phyloP scores from a whole-genome alignment of 1,284 basidiomycete genomes.

The Cutaneotrichosporon mucoides region DNA sequence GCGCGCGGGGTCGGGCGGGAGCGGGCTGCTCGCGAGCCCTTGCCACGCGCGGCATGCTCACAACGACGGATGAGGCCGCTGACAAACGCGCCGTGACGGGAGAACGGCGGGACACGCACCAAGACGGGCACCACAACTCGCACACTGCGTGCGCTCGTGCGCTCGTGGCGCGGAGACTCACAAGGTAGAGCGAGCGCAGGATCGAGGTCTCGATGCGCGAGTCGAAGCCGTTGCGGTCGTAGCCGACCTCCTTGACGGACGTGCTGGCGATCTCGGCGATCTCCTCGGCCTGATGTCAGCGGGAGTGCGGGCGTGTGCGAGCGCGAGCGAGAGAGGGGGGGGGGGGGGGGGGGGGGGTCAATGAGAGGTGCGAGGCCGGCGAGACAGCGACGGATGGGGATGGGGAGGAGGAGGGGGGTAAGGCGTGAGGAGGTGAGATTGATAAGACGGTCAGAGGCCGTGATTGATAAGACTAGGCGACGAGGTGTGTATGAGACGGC shows the following conservation, averaged over 20 bases:
- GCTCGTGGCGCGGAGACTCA: conserved; percentile 50
- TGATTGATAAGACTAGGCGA: too few species aligned
- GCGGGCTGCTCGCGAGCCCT: too few species aligned
- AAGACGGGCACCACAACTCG: not conserved
- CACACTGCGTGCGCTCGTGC: not conserved
- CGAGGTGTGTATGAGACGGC: too few species aligned
- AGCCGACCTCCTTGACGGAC: conserved; percentile 57
- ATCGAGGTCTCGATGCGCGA: conserved; percentile 71
- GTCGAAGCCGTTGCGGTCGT: conserved; percentile 80
- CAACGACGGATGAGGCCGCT: not conserved
- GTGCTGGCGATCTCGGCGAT: not conserved
- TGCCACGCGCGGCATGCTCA: too few species aligned
- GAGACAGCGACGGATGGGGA: not conserved
- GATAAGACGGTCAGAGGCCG: too few species aligned
- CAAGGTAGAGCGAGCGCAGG: conserved; percentile 78
- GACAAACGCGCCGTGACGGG: not conserved
- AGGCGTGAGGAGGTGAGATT: too few species aligned
- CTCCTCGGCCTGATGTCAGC: conserved; percentile 1
- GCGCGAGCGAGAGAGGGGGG: not conserved
- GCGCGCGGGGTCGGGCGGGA: too few species aligned
- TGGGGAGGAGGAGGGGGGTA: not conserved
- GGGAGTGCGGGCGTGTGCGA: not conserved
- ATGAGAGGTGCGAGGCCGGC: not conserved
- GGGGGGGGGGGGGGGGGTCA: not conserved
- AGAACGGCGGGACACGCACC: too few species aligned